Percentiles rank a stretch among this genome's conserved stretches.
Conservation (phyloP, 2,329 filamentous ascomycete genomes). For the Alternaria dauci region DNA sequence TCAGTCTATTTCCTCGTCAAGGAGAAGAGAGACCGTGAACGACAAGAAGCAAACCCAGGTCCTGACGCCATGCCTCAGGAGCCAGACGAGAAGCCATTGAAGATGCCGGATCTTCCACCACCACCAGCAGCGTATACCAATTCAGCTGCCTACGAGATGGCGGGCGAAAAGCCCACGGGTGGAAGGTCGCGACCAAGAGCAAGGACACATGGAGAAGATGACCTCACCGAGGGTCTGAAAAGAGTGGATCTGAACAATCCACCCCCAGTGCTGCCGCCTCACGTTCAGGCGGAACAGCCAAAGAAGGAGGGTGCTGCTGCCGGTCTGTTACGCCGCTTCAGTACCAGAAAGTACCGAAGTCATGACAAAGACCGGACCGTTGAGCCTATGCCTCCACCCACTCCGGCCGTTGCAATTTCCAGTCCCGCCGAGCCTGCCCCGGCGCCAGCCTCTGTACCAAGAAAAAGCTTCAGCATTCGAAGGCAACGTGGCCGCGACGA, state of each 20-base stretch:
- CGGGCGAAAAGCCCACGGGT: slow-evolving; percentile 85
- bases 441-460: slow-evolving; percentile 66
- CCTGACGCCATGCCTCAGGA: slow-evolving; percentile 65
- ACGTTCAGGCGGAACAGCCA: slow-evolving; percentile 57
- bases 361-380: slow-evolving; percentile 55
- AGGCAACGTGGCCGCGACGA: slow-evolving; percentile 64
- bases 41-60: slow-evolving; percentile 66
- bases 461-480: slow-evolving; percentile 90
- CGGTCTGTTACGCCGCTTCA: slow-evolving; percentile 86
- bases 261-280: slow-evolving; percentile 62
- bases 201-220: slow-evolving; percentile 93
- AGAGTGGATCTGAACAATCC: slow-evolving; percentile 66
- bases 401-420: slow-evolving; percentile 82
- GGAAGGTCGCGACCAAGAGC: slow-evolving; percentile 84
- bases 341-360: slow-evolving; percentile 80
- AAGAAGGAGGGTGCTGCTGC: slow-evolving; percentile 90
- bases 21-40: slow-evolving; percentile 89
- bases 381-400: slow-evolving; percentile 70
- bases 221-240: slow-evolving; percentile 77
- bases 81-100: slow-evolving; percentile 64
- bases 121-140: slow-evolving; percentile 93
- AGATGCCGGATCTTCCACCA: slow-evolving; percentile 77
- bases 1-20: slow-evolving; percentile 97
- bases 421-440: slow-evolving; percentile 71
- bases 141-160: slow-evolving; percentile 81